Percentiles rank a stretch among this genome's conserved stretches.
phyloP scores from a whole-genome alignment of 768 basidiomycete species.

The Naematelia aurantialba region DNA sequence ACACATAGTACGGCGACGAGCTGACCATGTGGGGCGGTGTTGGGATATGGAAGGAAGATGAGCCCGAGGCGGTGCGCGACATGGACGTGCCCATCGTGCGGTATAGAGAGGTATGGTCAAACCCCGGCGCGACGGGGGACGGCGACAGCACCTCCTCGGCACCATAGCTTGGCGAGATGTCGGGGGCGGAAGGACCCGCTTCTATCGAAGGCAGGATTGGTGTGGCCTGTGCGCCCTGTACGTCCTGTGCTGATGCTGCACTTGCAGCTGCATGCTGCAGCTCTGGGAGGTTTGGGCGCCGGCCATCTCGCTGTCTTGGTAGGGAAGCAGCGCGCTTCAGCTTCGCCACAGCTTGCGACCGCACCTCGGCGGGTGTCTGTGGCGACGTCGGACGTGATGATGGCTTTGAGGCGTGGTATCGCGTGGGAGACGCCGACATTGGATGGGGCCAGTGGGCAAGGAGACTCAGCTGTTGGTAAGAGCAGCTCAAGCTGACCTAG shows the following conservation, averaged over 20 bases:
- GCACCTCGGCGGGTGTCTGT: constrained; percentile 70
- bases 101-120: constrained; percentile 20
- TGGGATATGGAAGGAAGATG: constrained; percentile 28
- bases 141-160: constrained; percentile 37
- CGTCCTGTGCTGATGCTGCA: neutral
- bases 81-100: constrained; percentile 7
- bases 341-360: constrained; percentile 81
- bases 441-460: no score
- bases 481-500: neutral
- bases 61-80: constrained; percentile 31
- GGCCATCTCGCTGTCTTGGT: constrained; percentile 84
- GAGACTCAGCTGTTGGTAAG: no score
- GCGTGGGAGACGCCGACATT: constrained; percentile 54
- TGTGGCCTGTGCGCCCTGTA: neutral
- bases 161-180: constrained; percentile 3
- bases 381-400: constrained; percentile 67
- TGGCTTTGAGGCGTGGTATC: constrained; percentile 72
- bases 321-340: constrained; percentile 87
- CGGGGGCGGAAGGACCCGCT: neutral
- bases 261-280: neutral
- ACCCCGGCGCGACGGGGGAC: constrained; percentile 24
- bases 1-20: constrained; percentile 3
- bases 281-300: constrained; percentile 57
- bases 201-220: neutral
- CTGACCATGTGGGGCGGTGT: constrained; percentile 16